Percentiles rank a stretch among this genome's conserved stretches.
Evolutionary conservation across 805 yeast species (phyloP).

Genomic region (Debaryomyces maramus): DNA sequence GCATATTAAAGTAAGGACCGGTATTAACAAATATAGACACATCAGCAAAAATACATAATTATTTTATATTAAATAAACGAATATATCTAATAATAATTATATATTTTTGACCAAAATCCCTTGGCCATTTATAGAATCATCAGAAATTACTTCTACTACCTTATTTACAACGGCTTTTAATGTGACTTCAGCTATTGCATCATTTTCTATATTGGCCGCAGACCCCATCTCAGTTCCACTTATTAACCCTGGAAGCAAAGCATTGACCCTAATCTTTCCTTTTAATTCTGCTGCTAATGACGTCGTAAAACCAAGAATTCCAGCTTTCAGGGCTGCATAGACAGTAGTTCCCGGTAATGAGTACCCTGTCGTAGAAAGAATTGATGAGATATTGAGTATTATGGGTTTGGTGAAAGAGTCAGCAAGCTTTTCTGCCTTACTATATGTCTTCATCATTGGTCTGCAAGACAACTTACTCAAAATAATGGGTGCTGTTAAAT

Average conservation of each 20-base stretch:
- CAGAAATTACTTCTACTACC: conserved; percentile 20
- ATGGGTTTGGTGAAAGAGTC: conserved; percentile 21
- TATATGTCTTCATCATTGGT: conserved; percentile 46
- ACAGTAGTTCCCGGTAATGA: conserved; percentile 57
- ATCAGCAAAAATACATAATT: too few species aligned
- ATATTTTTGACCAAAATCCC: conserved; percentile 16
- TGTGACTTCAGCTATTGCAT: conserved; percentile 20
- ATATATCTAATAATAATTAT: not conserved
- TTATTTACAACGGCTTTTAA: conserved; percentile 29
- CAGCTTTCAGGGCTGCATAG: conserved; percentile 72
- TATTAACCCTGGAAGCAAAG: conserved; percentile 67
- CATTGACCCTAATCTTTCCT: conserved; percentile 58
- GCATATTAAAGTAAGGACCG: not conserved
- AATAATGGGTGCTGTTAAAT: conserved; percentile 61
- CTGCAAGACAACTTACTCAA: conserved; percentile 53
- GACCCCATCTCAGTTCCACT: conserved; percentile 67
- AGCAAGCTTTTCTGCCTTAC: conserved; percentile 6
- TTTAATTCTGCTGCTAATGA: conserved; percentile 61
- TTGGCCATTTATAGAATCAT: conserved; percentile 31
- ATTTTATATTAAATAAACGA: conserved; percentile 2
- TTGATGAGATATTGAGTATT: conserved; percentile 67
- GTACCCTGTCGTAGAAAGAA: conserved; percentile 45
- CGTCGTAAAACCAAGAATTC: conserved; percentile 60
- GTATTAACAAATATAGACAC: not conserved
- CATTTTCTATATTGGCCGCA: conserved; percentile 21